phyloP scores from a whole-genome alignment of 345 rosid species.

The Brassica incana region DNA sequence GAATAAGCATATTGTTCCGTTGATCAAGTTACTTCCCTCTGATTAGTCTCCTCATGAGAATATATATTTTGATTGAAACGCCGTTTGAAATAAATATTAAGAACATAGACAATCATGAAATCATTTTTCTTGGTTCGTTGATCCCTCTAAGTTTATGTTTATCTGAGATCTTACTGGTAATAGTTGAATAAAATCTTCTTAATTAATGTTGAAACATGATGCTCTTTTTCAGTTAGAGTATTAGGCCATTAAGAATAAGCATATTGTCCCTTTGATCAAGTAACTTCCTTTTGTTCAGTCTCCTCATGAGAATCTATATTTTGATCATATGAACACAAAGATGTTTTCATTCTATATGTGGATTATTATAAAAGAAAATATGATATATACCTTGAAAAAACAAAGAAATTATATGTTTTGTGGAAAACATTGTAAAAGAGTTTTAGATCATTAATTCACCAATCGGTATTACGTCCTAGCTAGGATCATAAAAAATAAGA shows the following conservation, averaged over 20 bases:
- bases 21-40: neutral
- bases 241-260: neutral
- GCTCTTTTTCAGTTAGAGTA: neutral
- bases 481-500: neutral
- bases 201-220: neutral
- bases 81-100: no score
- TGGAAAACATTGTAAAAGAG: neutral
- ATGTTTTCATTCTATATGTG: neutral
- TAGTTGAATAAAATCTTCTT: no score
- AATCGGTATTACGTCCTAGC: neutral
- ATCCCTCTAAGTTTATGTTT: no score
- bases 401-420: neutral
- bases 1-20: neutral
- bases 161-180: neutral
- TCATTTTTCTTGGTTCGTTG: neutral
- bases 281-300: neutral
- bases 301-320: neutral
- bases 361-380: neutral
- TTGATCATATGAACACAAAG: neutral
- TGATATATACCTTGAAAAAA: conserved; percentile 20
- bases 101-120: neutral
- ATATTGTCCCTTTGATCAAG: neutral
- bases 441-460: no score
- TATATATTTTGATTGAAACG: no score
- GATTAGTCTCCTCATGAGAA: neutral